Evolutionary conservation across 495 filamentous ascomycete genomes (phyloP).

Genomic region (Entonaema liquescens): DNA sequence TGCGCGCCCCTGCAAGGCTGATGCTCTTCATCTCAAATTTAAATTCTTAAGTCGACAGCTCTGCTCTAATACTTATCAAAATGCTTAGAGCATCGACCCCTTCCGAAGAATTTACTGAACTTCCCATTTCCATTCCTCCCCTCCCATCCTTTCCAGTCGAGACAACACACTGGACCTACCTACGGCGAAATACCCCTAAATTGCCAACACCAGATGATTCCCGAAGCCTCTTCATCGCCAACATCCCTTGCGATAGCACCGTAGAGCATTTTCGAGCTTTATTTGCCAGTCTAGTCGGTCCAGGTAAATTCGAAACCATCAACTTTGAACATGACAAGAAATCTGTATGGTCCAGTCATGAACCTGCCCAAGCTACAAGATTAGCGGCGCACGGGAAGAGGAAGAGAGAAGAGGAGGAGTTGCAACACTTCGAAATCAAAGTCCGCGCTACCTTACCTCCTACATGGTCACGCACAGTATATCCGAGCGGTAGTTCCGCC

Average conservation of each 20-base stretch:
- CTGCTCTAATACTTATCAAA: conserved; percentile 4
- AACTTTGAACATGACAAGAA: conserved; percentile 69
- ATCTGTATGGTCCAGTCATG: conserved; percentile 32
- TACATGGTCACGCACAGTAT: conserved; percentile 79
- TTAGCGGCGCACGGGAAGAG: conserved; percentile 69
- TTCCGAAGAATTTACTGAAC: conserved; percentile 56
- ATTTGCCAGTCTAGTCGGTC: conserved; percentile 73
- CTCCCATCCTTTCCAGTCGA: conserved; percentile 64
- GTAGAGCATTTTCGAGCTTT: conserved; percentile 77
- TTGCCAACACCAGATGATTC: conserved; percentile 74
- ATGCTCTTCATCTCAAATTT: background rate
- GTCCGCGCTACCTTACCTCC: conserved; percentile 65
- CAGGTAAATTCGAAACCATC: conserved; percentile 77
- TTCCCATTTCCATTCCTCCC: conserved; percentile 68
- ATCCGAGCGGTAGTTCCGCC: conserved; percentile 76
- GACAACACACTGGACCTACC: conserved; percentile 85
- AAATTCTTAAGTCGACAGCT: background rate
- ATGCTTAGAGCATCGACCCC: conserved; percentile 42
- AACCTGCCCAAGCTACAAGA: conserved; percentile 53
- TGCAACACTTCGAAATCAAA: conserved; percentile 62
- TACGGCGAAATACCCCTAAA: conserved; percentile 81
- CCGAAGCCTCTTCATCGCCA: conserved; percentile 85
- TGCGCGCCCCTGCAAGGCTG: conserved; percentile 4
- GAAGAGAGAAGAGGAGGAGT: conserved; percentile 63
- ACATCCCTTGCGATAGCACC: conserved; percentile 86